Base-by-base conservation (phyloP, 1,284 basidiomycete genomes). In the Sanghuangporus baumii region DNA sequence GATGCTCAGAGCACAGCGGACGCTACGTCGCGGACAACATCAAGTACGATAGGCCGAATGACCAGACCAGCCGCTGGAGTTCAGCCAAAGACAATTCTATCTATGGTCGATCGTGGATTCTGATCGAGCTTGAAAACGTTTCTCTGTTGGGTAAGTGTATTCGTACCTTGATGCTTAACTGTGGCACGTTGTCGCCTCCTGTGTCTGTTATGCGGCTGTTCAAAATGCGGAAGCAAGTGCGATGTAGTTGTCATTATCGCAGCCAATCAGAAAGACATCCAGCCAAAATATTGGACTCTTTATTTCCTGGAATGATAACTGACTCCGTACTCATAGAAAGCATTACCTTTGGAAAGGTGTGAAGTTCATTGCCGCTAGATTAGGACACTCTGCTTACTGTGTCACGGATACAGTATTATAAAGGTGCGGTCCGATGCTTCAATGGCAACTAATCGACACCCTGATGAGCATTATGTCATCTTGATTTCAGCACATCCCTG, bases 291-390 rank as follows among this genome's bases (percentile, higher is more conserved):
- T 46, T 46, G 12, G 20, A 5, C 20, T n/a, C 16, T n/a, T 46
- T 6, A 12, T 46, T 23, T 6, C 36, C 31, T 52, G n/a, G 34
- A 16, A 18, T 14, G 41, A 18, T 14, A 26, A 36, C 36, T 60
- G 18, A 61, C 46, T 31, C 18, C 31, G 43, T 37, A 37, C 36
- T 26, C 34, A 9, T 59, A 91, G 89, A 84, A 69, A 84, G 75
- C 61, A 84, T 91, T 65, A 89, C 84, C 3, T 91, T 92, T 73
- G 89, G 90, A 69, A 92, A 91, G 81, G 89, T 89, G 70, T 67
- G 81, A 43, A 36, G 18, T 58, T 31, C 52, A 52, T 31, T 41
- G 16, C 59, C 50, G 56, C 34, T 61, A 60, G 63, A 59, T n/a
- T 46, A 6, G 16, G 20, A 57, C 57, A 57, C 36, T 4, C 60